These are phyloP conservation scores for Trametes hirsuta DNA, from an alignment of 1,284 basidiomycete genomes.

Conservation along the genomic window DNA sequence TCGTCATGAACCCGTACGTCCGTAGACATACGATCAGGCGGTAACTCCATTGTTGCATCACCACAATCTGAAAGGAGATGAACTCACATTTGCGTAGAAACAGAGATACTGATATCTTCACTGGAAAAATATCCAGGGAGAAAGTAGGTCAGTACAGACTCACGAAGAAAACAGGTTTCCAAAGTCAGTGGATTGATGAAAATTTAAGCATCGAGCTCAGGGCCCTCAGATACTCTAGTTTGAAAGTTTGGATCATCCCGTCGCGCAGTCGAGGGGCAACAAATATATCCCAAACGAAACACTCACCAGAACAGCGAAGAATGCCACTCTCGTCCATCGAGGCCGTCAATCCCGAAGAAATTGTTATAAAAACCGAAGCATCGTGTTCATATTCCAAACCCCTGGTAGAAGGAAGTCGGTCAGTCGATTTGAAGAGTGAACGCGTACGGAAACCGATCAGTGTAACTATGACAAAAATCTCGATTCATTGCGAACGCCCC, in stretches of 20 bases:
- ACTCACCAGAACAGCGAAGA: conserved; percentile 8
- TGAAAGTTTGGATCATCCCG: conserved; percentile 70
- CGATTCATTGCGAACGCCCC: conserved; percentile 51
- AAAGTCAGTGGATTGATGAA: conserved; percentile 69
- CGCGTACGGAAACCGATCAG: conserved; percentile 61
- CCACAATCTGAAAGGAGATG: conserved; percentile 5
- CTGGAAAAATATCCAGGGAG: no score
- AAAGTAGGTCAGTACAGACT: not conserved
- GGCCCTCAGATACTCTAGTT: conserved; percentile 89
- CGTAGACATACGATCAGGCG: conserved; percentile 60
- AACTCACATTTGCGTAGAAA: conserved; percentile 3
- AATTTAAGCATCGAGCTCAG: conserved; percentile 63
- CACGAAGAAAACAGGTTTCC: not conserved
- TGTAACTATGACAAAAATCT: conserved; percentile 84
- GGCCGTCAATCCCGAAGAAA: no score
- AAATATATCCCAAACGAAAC: not conserved
- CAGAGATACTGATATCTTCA: no score
- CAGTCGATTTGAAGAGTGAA: not conserved
- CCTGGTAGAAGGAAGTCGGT: not conserved
- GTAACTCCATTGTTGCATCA: conserved; percentile 67
- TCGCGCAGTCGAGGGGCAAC: conserved; percentile 13
- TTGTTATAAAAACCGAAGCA: not conserved
- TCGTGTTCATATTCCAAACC: not conserved
- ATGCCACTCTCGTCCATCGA: not conserved
- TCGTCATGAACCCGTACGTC: conserved; percentile 56